Evolutionary conservation across 108 stramenopile species (phyloP), one percentile per base, ranked within the genome.

Genomic region (Pinguiococcus pyrenoidosus): DNA sequence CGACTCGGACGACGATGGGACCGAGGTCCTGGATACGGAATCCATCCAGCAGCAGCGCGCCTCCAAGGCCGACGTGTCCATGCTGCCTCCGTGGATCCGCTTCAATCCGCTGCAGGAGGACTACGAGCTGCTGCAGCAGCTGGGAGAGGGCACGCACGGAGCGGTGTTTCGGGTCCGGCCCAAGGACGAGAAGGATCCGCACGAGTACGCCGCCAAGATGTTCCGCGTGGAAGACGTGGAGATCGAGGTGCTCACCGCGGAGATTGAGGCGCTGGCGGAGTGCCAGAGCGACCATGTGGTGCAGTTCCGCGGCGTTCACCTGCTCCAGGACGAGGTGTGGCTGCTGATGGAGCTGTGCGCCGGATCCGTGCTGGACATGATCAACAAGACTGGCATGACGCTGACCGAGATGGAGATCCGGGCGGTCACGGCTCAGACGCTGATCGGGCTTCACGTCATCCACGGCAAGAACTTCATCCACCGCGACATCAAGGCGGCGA

Each of bases 331-430:
- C 37, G 81, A 84, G 55, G 71, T 87, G 79, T 86, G 85, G 82
- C 89, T 93, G 33, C 80, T 93, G 22, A 87, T 89, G 86, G 87
- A 93, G 59, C 85, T 71, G 55, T 88, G 87, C 52, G 82, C 79
- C 3, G 86, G 87, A 9, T 79, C 77, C 42, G 76, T 87, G 53
- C 68, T 71, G 13, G 85, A 87, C 68, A 42, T 92, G 25, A 61
- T 92, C 25, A 79, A 84, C 49, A 76, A 77, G 3, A 71, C 71
- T 39, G 66, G 64, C 3, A 74, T 74, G 21, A 52, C 61, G 20
- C 62, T 75, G 6, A 46, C 42, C 33, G 77, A 78, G 58, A 53
- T 57, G 25, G 42, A 80, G 59, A 84, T 93, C 48, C 74, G 80
- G 20, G 82, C 81, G 6, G 79, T 85, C 4, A 79, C 77, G 38